phyloP scores from a whole-genome alignment of 148 eudicot genomes.

The Limonium bicolor region DNA sequence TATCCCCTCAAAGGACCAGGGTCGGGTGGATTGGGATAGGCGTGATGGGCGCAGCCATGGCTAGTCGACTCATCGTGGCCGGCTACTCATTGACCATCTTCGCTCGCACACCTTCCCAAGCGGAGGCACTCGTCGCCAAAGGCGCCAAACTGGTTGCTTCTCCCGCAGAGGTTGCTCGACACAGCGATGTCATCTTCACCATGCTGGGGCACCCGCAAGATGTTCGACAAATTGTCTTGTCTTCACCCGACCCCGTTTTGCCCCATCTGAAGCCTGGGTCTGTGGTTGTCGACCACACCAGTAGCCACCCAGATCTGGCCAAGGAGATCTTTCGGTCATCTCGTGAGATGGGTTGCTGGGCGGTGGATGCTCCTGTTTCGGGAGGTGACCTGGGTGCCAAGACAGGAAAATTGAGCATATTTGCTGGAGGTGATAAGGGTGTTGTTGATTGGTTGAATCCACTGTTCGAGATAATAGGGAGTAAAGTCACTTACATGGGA shows the following conservation, averaged over 20 bases:
- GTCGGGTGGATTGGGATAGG: slow-evolving; percentile 87
- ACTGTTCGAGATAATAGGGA: slow-evolving; percentile 45
- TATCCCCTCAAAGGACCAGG: slow-evolving; percentile 28
- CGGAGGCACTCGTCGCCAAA: slow-evolving; percentile 34
- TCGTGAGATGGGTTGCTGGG: slow-evolving; percentile 21
- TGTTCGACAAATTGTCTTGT: slow-evolving; percentile 48
- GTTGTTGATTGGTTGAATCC: slow-evolving; percentile 54
- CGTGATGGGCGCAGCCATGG: slow-evolving; percentile 88
- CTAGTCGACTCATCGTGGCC: slow-evolving; percentile 49
- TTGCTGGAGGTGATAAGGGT: slow-evolving; percentile 47
- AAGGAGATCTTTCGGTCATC: slow-evolving; percentile 21
- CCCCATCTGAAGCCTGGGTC: slow-evolving; percentile 24
- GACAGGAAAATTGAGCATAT: slow-evolving; percentile 51
- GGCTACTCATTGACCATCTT: slow-evolving; percentile 64
- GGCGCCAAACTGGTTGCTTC: slow-evolving; percentile 50
- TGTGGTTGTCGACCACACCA: slow-evolving; percentile 63
- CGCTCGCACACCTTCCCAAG: slow-evolving; percentile 64
- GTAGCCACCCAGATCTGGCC: slow-evolving; percentile 43
- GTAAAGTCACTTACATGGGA: slow-evolving; percentile 44
- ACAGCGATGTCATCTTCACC: slow-evolving; percentile 52
- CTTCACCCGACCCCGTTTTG: slow-evolving; percentile 16
- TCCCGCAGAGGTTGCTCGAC: slow-evolving; percentile 25
- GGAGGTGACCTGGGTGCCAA: slow-evolving; percentile 82
- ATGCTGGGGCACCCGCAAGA: slow-evolving; percentile 89
- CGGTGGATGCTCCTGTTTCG: slow-evolving; percentile 81